phyloP scores from a whole-genome alignment of 2,329 filamentous ascomycete genomes.

The Didymella pinodella region DNA sequence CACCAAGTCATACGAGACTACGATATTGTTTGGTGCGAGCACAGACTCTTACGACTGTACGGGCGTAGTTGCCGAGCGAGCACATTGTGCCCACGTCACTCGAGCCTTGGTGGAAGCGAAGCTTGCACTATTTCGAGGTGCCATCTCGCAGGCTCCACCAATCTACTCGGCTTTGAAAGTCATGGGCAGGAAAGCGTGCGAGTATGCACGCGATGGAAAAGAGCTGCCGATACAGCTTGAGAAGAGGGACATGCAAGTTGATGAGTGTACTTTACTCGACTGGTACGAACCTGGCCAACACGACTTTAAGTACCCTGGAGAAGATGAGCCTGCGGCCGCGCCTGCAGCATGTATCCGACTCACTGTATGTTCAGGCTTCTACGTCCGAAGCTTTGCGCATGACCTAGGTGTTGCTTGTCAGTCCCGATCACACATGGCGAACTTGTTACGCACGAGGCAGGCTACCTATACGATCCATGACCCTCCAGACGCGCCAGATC shows the following conservation, averaged over 20 bases:
- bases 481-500: conserved; percentile 8
- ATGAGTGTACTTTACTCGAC: conserved; percentile 39
- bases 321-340: conserved; percentile 17
- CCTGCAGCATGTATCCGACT: conserved; percentile 36
- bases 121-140: conserved; percentile 32
- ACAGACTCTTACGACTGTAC: conserved; percentile 44
- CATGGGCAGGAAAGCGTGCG: conserved; percentile 41
- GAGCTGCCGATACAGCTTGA: conserved; percentile 38
- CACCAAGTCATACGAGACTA: conserved; percentile 42
- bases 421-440: conserved; percentile 36
- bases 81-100: conserved; percentile 28
- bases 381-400: conserved; percentile 45
- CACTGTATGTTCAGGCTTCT: conserved; percentile 43
- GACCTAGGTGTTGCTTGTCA: conserved; percentile 40
- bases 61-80: conserved; percentile 27
- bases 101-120: conserved; percentile 29
- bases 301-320: conserved; percentile 23
- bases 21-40: conserved; percentile 39
- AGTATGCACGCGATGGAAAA: conserved; percentile 38
- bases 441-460: conserved; percentile 37
- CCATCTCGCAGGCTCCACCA: conserved; percentile 37
- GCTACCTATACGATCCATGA: conserved; percentile 28
- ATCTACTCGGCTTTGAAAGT: conserved; percentile 44
- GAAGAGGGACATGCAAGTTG: conserved; percentile 38
- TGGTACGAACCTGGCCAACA: conserved; percentile 36